A percentile compares a stretch with the other conserved stretches of the same genome.
Conservation (phyloP, 441 rosid species). For the Croton setiger region DNA sequence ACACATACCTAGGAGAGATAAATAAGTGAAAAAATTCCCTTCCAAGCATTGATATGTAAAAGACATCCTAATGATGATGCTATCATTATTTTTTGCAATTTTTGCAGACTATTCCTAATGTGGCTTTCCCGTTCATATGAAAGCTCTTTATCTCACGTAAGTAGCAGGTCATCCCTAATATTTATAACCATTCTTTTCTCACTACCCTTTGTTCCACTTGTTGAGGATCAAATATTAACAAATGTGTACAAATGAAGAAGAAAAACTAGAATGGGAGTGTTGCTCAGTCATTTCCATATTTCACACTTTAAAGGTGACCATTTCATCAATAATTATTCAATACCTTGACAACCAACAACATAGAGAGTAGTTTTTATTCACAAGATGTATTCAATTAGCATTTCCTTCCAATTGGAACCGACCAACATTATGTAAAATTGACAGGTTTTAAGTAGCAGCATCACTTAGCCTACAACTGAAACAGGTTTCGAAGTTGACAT, state of each 20-base stretch:
- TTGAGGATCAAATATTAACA: background rate
- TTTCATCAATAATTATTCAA: background rate
- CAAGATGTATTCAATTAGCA: background rate
- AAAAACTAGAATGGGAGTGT: background rate
- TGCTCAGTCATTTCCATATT: background rate
- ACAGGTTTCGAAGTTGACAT: slow-evolving; percentile 15
- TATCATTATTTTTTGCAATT: background rate
- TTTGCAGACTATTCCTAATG: too few species aligned
- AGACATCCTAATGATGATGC: background rate
- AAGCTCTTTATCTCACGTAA: too few species aligned
- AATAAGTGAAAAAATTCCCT: background rate
- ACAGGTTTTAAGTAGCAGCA: too few species aligned
- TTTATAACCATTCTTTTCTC: background rate
- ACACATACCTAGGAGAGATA: slow-evolving; percentile 39
- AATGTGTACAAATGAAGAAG: background rate
- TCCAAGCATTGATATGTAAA: background rate
- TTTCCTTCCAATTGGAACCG: background rate
- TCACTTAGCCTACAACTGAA: background rate
- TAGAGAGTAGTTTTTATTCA: background rate
- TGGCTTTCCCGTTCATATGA: too few species aligned
- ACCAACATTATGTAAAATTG: background rate
- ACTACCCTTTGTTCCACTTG: background rate
- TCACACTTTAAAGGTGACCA: background rate
- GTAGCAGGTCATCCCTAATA: background rate
- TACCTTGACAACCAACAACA: background rate